Percentiles rank a stretch among this genome's conserved stretches.
Conservation (phyloP, 2,329 filamentous ascomycete species). For the Pezicula neosporulosa region DNA sequence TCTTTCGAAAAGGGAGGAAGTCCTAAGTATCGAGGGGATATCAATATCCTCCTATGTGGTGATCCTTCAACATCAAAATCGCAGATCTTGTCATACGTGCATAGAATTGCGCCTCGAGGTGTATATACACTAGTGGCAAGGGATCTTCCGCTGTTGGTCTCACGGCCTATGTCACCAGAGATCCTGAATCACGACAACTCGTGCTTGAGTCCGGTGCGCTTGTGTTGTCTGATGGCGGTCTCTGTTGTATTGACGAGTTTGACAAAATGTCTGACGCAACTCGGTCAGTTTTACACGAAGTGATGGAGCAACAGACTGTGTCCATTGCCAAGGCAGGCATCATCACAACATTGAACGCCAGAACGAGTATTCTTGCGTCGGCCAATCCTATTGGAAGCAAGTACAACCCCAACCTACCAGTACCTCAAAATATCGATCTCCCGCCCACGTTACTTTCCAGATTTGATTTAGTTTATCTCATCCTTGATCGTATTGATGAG, state of each 20-base stretch:
- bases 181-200: constrained; percentile 69
- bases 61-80: constrained; percentile 97
- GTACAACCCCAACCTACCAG: constrained; percentile 93
- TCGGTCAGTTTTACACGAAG: constrained; percentile 72
- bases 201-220: constrained; percentile 73
- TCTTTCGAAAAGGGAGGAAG: constrained; percentile 95
- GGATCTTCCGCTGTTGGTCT: constrained; percentile 74
- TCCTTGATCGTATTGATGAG: constrained; percentile 91
- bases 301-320: constrained; percentile 79
- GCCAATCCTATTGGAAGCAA: constrained; percentile 98
- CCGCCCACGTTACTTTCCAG: constrained; percentile 91
- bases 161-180: constrained; percentile 73
- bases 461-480: constrained; percentile 96
- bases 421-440: constrained; percentile 96
- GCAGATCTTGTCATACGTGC: constrained; percentile 88
- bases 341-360: constrained; percentile 86
- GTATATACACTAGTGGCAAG: constrained; percentile 74
- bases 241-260: constrained; percentile 78
- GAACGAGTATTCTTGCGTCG: constrained; percentile 92
- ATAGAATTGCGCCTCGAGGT: constrained; percentile 92
- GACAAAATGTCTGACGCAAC: constrained; percentile 78
- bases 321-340: constrained; percentile 77
- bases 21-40: constrained; percentile 93
- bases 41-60: constrained; percentile 94
- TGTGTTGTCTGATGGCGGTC: constrained; percentile 70